phyloP scores from a whole-genome alignment of 345 rosid genomes.

The Kandelia obovata region DNA sequence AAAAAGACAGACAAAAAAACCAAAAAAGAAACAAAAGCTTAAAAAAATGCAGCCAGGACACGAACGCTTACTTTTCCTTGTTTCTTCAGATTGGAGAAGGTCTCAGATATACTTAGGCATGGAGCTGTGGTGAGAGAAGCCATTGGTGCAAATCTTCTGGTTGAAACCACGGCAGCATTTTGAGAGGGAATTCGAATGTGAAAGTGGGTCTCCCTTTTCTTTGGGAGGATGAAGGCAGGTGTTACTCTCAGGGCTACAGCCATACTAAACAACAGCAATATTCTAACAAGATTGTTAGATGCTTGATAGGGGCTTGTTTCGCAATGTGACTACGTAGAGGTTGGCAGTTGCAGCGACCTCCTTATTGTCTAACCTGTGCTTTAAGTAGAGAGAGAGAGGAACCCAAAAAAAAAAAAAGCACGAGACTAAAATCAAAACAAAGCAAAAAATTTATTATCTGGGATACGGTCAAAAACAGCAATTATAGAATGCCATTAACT shows the following conservation, averaged over 20 bases:
- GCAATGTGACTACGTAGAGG: too few relatives aligned
- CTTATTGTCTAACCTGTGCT: too few relatives aligned
- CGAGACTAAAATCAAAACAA: too few relatives aligned
- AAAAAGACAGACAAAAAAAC: not conserved
- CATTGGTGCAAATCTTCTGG: slow-evolving; percentile 45
- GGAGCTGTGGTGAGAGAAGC: slow-evolving; percentile 43
- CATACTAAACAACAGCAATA: slow-evolving; percentile 11
- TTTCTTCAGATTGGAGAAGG: slow-evolving; percentile 56
- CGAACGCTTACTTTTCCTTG: slow-evolving; percentile 55
- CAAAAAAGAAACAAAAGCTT: not conserved
- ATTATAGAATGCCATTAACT: too few relatives aligned
- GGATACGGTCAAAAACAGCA: too few relatives aligned
- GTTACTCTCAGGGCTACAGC: slow-evolving; percentile 34
- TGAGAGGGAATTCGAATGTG: slow-evolving; percentile 13
- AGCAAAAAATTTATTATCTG: too few relatives aligned
- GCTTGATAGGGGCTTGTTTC: too few relatives aligned
- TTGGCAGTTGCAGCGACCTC: too few relatives aligned
- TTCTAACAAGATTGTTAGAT: too few relatives aligned
- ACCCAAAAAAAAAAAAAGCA: too few relatives aligned
- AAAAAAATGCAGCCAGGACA: not conserved
- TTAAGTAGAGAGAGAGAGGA: too few relatives aligned
- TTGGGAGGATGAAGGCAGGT: slow-evolving; percentile 17
- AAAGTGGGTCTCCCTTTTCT: slow-evolving; percentile 31
- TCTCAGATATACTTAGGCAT: slow-evolving; percentile 50
- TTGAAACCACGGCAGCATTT: slow-evolving; percentile 28